Evolutionary conservation across 140 eudicot genomes (phyloP), one percentile per base, ranked within the genome.

Genomic region (Erigeron philadelphicus): DNA sequence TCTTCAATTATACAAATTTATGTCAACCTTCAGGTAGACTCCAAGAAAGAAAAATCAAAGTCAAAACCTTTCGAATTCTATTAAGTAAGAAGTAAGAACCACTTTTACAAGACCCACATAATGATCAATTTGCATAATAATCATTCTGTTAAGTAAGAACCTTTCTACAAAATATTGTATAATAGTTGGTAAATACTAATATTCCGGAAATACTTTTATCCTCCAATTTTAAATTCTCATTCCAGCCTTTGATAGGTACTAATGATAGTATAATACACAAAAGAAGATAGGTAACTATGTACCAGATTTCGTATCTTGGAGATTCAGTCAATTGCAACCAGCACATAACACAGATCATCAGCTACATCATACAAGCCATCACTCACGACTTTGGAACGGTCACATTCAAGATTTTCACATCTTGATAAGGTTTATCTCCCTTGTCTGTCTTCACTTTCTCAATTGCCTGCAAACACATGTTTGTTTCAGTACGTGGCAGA

Each of bases 401-500:
- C 52, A 94, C 97, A 63, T 85, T 89, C 35, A 94, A 71, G 75
- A 94, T 94, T 72, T 94, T 94, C 18, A 94, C 94, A 76, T 94
- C 99, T 77, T 94, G 97, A 42, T 87, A 84, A 7, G 99, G 99
- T 76, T 78, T 94, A 79, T 94, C 97, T 64, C 72, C 82, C 75
- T 81, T 89, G 83, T 94, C 97, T 11, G 90, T 86, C 83, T 94
- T 94, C 84, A 87, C 97, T 75, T 85, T 94, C 84, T 94, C 99
- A 53, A 94, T 86, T 40, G 75, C 95, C 99, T 94, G 87, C 56
- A 63, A 80, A 57, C 78, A 60, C 6, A 16, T 12, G 41, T 19
- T 43, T 9, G 71, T 49, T 12, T 58, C 68, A 68, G 11, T 18
- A 9, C 5, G 38, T 64, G 21, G 40, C 65, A 47, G 38, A 61